A percentile compares a stretch with the other conserved stretches of the same genome.
phyloP scores from a whole-genome alignment of 768 basidiomycete species.

The Termitomyces sp. region DNA sequence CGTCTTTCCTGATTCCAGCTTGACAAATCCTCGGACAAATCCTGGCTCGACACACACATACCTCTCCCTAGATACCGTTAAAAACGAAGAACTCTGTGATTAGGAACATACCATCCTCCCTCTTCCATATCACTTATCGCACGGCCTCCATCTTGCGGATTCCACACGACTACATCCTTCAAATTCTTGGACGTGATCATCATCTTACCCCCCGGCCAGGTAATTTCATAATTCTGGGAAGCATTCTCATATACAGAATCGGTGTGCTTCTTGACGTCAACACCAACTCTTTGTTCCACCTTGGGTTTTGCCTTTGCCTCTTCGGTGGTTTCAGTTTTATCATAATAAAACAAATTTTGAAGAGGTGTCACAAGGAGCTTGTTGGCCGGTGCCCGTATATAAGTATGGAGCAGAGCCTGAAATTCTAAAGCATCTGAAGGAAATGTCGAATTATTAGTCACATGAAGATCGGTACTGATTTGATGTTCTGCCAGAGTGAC shows the following conservation, averaged over 20 bases:
- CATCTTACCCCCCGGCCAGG: slow-evolving; percentile 54
- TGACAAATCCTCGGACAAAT: slow-evolving; percentile 66
- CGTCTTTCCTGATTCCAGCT: slow-evolving; percentile 53
- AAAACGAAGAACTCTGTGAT: neutral
- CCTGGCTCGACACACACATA: slow-evolving; percentile 95
- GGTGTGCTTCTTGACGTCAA: slow-evolving; percentile 62
- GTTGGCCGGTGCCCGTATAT: slow-evolving; percentile 63
- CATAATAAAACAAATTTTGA: slow-evolving; percentile 59
- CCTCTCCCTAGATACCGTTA: slow-evolving; percentile 47
- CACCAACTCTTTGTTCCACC: slow-evolving; percentile 51
- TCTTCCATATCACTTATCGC: slow-evolving; percentile 89
- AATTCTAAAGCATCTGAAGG: slow-evolving; percentile 59
- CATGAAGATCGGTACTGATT: slow-evolving; percentile 74
- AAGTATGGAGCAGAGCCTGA: slow-evolving; percentile 92
- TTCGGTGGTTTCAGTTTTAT: slow-evolving; percentile 69
- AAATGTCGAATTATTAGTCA: slow-evolving; percentile 59
- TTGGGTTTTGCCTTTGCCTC: slow-evolving; percentile 44
- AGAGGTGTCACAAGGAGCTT: slow-evolving; percentile 60
- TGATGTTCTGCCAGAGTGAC: slow-evolving; percentile 72
- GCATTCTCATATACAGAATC: slow-evolving; percentile 77
- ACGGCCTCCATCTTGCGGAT: slow-evolving; percentile 71
- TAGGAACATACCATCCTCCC: slow-evolving; percentile 65
- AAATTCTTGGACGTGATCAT: slow-evolving; percentile 47
- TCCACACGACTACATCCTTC: slow-evolving; percentile 91
- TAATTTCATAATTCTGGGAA: slow-evolving; percentile 46